Percentiles rank a stretch among this genome's conserved stretches.
Evolutionary conservation across 2,329 filamentous ascomycete genomes (phyloP).

Genomic region (Fusarium mexicanum): DNA sequence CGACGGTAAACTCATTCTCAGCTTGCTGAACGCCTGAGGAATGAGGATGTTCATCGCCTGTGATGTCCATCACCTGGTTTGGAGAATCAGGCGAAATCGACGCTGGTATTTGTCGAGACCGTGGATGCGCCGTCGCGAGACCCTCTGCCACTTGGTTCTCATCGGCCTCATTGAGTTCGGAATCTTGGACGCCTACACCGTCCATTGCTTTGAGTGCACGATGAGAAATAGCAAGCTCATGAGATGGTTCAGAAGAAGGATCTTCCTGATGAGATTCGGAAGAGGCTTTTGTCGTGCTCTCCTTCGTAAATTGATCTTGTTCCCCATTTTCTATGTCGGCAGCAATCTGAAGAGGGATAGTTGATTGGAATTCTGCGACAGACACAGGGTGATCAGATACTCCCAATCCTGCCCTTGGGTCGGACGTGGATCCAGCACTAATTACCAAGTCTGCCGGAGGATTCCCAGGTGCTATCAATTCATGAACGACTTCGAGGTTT

Average conservation of each 20-base stretch:
- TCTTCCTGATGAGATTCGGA: not conserved
- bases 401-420: not conserved
- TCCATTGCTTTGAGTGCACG: conserved; percentile 7
- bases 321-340: not conserved
- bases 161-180: conserved; percentile 44
- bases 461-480: not conserved
- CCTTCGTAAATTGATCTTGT: not conserved
- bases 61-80: not conserved
- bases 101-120: conserved; percentile 10
- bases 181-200: conserved; percentile 6
- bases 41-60: not conserved
- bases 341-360: not conserved
- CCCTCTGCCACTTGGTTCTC: conserved; percentile 42
- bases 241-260: not conserved
- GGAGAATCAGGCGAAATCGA: not conserved
- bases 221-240: not conserved
- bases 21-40: not conserved
- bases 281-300: not conserved
- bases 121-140: not conserved
- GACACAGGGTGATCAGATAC: not conserved
- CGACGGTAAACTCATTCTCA: conserved; percentile 11
- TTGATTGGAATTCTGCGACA: not conserved
- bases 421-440: not conserved
- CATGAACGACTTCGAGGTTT: not conserved
- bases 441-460: not conserved